Evolutionary conservation across 176 grass and related monocot species (phyloP), one percentile per base, ranked within the genome.

Genomic region (Carex cristatella): DNA sequence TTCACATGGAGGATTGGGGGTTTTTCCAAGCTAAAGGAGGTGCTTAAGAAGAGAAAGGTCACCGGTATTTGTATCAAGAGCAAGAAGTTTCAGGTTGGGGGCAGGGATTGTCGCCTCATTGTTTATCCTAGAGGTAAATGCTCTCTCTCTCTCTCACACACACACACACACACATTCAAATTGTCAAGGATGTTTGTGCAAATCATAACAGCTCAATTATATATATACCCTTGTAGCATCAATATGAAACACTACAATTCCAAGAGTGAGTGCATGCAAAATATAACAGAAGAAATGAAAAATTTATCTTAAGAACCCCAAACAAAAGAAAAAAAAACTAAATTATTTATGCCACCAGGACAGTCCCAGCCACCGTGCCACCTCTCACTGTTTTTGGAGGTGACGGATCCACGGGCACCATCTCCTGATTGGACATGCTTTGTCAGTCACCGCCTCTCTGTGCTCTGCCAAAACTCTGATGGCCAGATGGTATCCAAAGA

Each of bases 321-420:
- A 33, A 33, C 73, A 55, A 54, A 53, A 77, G 10, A 61, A 62
- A 60, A 54, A 51, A 61, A 62, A 60, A 54, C 49, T 38, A 55
- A 83, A 83, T 18, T 31, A 31, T 83, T 46, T 49, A 46, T 83
- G 73, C 53, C 37, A 94, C 69, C 93, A 98, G 96, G 96, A 83
- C 96, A 98, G 87, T 98, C 96, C 84, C 96, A 94, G 91, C 96
- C 96, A 7, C 96, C 96, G 65, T 93, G 96, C 77, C 88, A 95
- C 84, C 93, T 98, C 65, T 98, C 96, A 48, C 89, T 98, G 62
- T 98, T 98, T 80, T 68, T 98, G 78, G 96, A 98, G 90, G 96
- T 98, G 79, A 95, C 91, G 35, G 96, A 98, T 57, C 91, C 93
- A 40, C 88, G 93, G 70, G 92, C 87, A 85, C 82, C 89, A 28